Evolutionary conservation across 108 stramenopile genomes (phyloP), one percentile per base, ranked within the genome.

Genomic region (Skeletonema tropicum): DNA sequence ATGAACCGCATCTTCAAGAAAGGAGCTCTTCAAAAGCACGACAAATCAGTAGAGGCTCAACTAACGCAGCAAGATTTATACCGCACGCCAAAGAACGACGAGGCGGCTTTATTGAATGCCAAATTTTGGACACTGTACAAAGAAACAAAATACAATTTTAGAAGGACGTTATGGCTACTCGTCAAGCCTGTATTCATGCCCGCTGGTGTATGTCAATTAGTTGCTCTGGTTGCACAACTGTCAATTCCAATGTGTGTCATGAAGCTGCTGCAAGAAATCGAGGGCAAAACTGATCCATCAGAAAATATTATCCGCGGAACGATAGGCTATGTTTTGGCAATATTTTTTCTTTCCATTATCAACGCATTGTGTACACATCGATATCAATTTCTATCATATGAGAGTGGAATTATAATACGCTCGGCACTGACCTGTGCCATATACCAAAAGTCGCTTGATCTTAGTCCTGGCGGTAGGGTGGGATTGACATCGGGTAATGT

Each of bases 331-430:
- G 84, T 83, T 2, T 10, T 90, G 55, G 41, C 66, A 0, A 71
- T 95, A 15, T 83, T 89, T 42, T n/a, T 81, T 1, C 58, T 75
- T 0, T 75, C 77, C 3, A 35, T 89, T 23, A 3, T 89, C 46
- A 86, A 88, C 82, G 87, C 81, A 3, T 70, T 95, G 29, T 80
- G 67, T 14, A 89, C 77, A 10, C 86, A 93, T 67, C 80, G 91
- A 14, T 88, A 90, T 75, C 80, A 89, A 39, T 83, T 89, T 64
- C 74, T 91, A 52, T 42, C 89, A 0, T 76, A 85, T 23, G 80
- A 88, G 70, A 85, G 83, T n/a, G 90, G 92, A 2, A 77, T 90
- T 25, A 70, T 82, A 2, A 62, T 91, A 17, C 75, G 90, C 45
- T 66, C 88, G 17, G 60, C 88, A 5, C 17, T 90, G 11, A 84